Percentiles rank a stretch among this genome's conserved stretches.
Conservation (phyloP, 169 alveolate genomes). For the Eimeria praecox region DNA sequence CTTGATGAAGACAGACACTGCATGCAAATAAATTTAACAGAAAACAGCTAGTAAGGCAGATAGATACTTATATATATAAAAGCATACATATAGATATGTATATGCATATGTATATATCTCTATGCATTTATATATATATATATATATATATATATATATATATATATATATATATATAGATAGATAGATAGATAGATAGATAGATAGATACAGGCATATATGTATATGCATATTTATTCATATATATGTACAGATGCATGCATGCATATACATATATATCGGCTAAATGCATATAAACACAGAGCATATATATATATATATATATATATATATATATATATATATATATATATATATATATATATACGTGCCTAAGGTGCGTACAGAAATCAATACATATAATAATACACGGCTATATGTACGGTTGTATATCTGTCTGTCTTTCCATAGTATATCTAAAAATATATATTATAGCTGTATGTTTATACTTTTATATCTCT, state of each 20-base stretch:
- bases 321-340: not conserved
- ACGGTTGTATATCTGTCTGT: too few relatives aligned
- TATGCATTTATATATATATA: too few relatives aligned
- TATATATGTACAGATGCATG: not conserved
- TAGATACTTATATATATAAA: not conserved
- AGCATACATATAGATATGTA: not conserved
- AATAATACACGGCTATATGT: too few relatives aligned
- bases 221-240: not conserved
- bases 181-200: not conserved
- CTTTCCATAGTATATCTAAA: too few relatives aligned
- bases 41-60: too few relatives aligned
- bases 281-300: too few relatives aligned
- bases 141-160: not conserved
- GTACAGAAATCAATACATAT: too few relatives aligned
- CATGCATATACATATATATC: not conserved
- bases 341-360: constrained; percentile 28
- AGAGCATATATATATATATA: not conserved
- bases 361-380: too few relatives aligned
- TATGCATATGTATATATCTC: not conserved
- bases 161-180: too few relatives aligned
- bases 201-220: not conserved
- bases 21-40: too few relatives aligned
- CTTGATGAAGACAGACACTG: not conserved
- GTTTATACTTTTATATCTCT: too few relatives aligned
- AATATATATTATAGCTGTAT: too few relatives aligned